Evolutionary conservation across 345 rosid species (phyloP).

Genomic region (Aegle marmelos): DNA sequence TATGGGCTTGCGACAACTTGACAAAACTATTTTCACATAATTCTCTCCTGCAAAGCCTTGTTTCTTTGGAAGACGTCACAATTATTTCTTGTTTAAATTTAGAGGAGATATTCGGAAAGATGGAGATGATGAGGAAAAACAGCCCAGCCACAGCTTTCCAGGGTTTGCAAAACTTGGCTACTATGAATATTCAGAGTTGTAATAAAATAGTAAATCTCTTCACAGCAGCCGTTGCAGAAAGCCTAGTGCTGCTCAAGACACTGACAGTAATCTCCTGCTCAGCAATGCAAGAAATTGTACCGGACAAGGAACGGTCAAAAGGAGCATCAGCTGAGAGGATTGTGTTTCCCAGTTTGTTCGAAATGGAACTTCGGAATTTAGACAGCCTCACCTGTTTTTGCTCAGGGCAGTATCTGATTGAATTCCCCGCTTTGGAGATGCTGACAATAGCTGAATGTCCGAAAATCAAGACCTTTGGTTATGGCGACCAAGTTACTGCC

Average conservation of each 20-base stretch:
- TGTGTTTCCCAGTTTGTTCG: neutral
- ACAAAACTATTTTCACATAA: neutral
- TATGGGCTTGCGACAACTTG: neutral
- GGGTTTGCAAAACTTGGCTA: neutral
- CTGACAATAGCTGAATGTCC: neutral
- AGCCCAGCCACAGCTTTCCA: neutral
- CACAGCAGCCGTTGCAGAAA: neutral
- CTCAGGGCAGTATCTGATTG: neutral
- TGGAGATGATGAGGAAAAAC: neutral
- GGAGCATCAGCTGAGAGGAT: neutral
- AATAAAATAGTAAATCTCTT: neutral
- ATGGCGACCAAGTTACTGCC: conserved; percentile 3
- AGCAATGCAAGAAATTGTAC: neutral
- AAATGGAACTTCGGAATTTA: neutral
- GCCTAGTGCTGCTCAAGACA: neutral
- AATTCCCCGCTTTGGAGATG: neutral
- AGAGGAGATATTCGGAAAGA: neutral
- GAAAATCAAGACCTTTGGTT: neutral
- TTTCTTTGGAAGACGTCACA: neutral
- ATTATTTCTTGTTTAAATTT: neutral
- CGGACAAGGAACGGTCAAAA: neutral
- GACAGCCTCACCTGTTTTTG: neutral
- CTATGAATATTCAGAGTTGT: neutral
- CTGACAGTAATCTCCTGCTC: neutral
- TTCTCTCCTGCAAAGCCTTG: neutral